Conservation (phyloP, 768 basidiomycete genomes). For the Ephemerocybe angulata region DNA sequence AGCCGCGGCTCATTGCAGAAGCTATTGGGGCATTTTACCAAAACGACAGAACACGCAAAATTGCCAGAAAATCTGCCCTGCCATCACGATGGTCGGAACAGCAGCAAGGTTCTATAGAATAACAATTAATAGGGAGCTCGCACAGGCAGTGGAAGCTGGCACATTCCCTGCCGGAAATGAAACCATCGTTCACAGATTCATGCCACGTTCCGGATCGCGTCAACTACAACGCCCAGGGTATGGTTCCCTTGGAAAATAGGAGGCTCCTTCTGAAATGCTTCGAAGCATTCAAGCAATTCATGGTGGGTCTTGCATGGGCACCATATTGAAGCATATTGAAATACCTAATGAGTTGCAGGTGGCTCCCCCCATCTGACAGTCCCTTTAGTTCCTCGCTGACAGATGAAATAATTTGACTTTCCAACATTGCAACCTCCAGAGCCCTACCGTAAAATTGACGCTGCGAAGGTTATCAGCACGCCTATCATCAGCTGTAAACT, state of each 20-base stretch:
- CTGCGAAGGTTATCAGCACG: slow-evolving; percentile 94
- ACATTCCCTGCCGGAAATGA: slow-evolving; percentile 16
- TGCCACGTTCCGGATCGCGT: slow-evolving; percentile 16
- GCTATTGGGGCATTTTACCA: slow-evolving; percentile 30
- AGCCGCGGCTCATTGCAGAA: slow-evolving; percentile 27
- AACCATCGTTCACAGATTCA: slow-evolving; percentile 14
- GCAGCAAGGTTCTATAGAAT: slow-evolving; percentile 16
- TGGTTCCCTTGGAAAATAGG: slow-evolving; percentile 22
- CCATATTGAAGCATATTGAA: too few relatives aligned
- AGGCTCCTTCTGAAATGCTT: slow-evolving; percentile 19
- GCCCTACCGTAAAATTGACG: too few relatives aligned
- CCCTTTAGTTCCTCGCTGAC: too few relatives aligned
- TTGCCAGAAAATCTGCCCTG: background rate
- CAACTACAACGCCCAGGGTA: slow-evolving; percentile 17
- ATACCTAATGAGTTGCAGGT: too few relatives aligned
- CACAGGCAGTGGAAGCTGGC: slow-evolving; percentile 9
- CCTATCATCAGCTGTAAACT: slow-evolving; percentile 98
- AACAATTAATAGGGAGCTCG: slow-evolving; percentile 15
- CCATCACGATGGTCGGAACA: slow-evolving; percentile 14
- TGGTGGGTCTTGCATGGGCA: background rate
- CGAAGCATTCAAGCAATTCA: slow-evolving; percentile 19
- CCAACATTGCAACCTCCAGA: too few relatives aligned
- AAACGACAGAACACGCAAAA: slow-evolving; percentile 17
- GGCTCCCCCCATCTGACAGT: too few relatives aligned
- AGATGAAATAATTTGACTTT: too few relatives aligned